Evolutionary conservation across 106 monocot genomes (phyloP).

Genomic region (Dioscorea alata): DNA sequence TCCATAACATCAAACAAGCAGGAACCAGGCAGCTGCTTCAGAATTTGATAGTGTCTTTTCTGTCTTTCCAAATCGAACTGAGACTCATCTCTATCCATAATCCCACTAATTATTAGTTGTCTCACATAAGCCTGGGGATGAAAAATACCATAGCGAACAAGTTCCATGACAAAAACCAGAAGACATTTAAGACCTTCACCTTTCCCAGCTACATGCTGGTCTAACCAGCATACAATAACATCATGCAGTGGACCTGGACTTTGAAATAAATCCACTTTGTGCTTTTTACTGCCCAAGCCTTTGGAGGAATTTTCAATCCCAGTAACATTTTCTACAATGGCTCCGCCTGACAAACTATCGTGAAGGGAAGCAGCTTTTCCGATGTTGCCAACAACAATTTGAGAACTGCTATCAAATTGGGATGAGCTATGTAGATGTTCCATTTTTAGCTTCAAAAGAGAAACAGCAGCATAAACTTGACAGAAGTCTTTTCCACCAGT

Average conservation of each 20-base stretch:
- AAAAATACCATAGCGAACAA: slow-evolving; percentile 79
- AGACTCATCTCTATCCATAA: slow-evolving; percentile 65
- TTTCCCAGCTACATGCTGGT: slow-evolving; percentile 77
- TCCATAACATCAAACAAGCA: slow-evolving; percentile 72
- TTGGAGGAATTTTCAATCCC: slow-evolving; percentile 15
- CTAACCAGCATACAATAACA: slow-evolving; percentile 92
- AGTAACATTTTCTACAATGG: slow-evolving; percentile 23
- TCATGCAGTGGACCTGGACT: slow-evolving; percentile 93
- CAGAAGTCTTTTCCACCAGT: slow-evolving; percentile 82
- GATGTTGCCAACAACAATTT: slow-evolving; percentile 2
- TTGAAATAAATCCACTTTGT: slow-evolving; percentile 39
- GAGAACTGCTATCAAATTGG: slow-evolving; percentile 19
- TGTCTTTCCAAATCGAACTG: slow-evolving; percentile 46
- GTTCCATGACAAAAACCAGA: slow-evolving; percentile 72
- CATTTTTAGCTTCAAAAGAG: slow-evolving; percentile 74
- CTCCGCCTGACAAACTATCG: slow-evolving; percentile 32
- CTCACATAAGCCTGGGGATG: slow-evolving; percentile 90
- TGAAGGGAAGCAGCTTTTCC: slow-evolving; percentile 27
- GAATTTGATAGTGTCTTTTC: slow-evolving; percentile 62
- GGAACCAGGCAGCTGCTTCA: slow-evolving; percentile 81
- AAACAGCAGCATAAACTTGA: slow-evolving; percentile 69
- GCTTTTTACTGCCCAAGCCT: slow-evolving; percentile 20
- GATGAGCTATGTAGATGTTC: slow-evolving; percentile 35
- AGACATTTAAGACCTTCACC: slow-evolving; percentile 64
- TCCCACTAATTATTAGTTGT: slow-evolving; percentile 88